Base-by-base conservation (phyloP, 2,329 filamentous ascomycete genomes). In the Fusarium sp. region DNA sequence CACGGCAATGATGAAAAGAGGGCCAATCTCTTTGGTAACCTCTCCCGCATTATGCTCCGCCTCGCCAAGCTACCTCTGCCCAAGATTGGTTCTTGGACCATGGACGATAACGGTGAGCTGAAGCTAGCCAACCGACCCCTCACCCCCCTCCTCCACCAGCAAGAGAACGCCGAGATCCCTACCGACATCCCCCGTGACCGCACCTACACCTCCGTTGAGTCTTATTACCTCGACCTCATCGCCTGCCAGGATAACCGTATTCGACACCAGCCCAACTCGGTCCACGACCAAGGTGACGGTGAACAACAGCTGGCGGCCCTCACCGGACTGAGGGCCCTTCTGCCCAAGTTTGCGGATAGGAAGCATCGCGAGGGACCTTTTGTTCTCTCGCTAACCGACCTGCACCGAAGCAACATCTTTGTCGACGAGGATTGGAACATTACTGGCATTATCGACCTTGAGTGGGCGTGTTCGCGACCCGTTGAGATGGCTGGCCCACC, bases 371-470 rank as follows among this genome's bases (percentile, higher is more conserved):
- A 79, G 24, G 82, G 83, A 2, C 83, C 81, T 2, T 85, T 83
- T 63, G 58, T 81, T 14, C 76, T 78, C 58, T 69, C 63, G 2
- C 78, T 86, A 11, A 85, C 82, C 24, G 84, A 86, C 68, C 68
- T 85, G 22, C 83, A 84, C 52, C 74, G 78, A 56, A 82, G 82
- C 65, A 86, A 86, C 64, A 81, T 83, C 16, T 80, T 84, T 59
- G 81, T 83, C 6, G 81, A 84, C 64, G 59, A 78, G 16, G 60
- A 82, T 43, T 83, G 81, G 80, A 78, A 81, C 54, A 72, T 84
- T 37, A 80, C 73, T 35, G 71, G 61, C 54, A 58, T 83, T 13
- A 78, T 83, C 67, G 82, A 83, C 59, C 76, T 83, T 5, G 81
- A 84, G 69, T 84, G 78, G 79, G 76, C 79, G 24, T 80, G 73